Conservation (phyloP, 169 alveolate species). For the Cyclospora cayetanensis region DNA sequence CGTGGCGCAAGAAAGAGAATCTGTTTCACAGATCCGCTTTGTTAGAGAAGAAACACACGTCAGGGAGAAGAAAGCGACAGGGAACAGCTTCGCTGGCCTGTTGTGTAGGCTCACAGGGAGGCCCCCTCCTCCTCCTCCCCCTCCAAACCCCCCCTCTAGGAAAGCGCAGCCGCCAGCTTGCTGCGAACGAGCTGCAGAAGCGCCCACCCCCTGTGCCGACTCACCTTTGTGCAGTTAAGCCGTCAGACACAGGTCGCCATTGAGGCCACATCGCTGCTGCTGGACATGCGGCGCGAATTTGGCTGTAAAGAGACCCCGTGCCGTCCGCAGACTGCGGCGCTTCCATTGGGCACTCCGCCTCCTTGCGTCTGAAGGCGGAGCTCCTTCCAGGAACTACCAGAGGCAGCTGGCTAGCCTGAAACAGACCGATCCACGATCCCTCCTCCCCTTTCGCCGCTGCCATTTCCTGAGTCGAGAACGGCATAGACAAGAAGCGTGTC, state of each 20-base stretch:
- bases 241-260: background rate
- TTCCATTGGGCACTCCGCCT: background rate
- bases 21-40: too few species aligned
- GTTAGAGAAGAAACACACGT: too few species aligned
- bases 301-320: background rate
- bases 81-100: background rate
- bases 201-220: too few species aligned
- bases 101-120: background rate
- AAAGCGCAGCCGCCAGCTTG: too few species aligned
- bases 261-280: slow-evolving; percentile 43
- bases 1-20: too few species aligned
- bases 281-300: background rate
- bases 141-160: too few species aligned
- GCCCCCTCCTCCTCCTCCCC: too few species aligned
- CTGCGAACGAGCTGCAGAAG: too few species aligned
- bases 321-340: background rate
- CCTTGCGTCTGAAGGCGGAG: background rate
- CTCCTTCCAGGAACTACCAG: slow-evolving; percentile 18
- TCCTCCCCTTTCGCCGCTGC: background rate
- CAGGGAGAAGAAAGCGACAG: too few species aligned
- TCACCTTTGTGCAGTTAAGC: too few species aligned
- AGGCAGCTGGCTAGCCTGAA: slow-evolving; percentile 41
- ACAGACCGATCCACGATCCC: slow-evolving; percentile 48
- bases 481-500: too few species aligned
- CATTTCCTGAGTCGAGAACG: slow-evolving; percentile 18